phyloP scores from a whole-genome alignment of 1,284 basidiomycete species.

The Hemileia vastatrix region DNA sequence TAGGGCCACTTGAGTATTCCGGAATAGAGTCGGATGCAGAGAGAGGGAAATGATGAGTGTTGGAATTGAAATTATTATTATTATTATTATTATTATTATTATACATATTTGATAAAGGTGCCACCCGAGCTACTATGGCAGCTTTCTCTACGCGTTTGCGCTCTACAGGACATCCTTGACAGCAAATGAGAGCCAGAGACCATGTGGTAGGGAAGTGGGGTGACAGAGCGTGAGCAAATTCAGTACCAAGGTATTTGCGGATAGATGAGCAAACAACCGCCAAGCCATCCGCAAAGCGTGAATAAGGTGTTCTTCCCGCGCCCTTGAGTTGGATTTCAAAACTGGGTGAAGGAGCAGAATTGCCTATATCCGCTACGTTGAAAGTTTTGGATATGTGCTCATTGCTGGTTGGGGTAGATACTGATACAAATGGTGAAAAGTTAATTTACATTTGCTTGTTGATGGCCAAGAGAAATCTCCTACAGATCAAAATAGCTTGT shows the following conservation, averaged over 20 bases:
- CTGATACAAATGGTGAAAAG: neutral
- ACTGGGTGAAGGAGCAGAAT: too few relatives aligned
- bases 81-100: too few relatives aligned
- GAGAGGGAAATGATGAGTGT: too few relatives aligned
- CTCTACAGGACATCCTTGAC: constrained; percentile 63
- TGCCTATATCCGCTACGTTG: neutral
- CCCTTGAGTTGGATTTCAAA: constrained; percentile 41
- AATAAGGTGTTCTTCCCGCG: constrained; percentile 41
- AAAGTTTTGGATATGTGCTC: neutral
- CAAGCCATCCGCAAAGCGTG: constrained; percentile 41
- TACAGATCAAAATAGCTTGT: constrained; percentile 60
- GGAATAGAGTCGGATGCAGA: too few relatives aligned
- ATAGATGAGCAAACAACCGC: constrained; percentile 37
- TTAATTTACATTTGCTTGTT: constrained; percentile 20
- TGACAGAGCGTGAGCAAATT: neutral
- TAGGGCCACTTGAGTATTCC: too few relatives aligned
- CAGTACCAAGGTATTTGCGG: constrained; percentile 34
- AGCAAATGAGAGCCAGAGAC: constrained; percentile 66
- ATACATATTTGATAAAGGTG: constrained; percentile 80
- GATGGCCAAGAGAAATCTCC: constrained; percentile 4
- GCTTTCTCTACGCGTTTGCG: constrained; percentile 73
- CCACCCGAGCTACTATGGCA: constrained; percentile 70
- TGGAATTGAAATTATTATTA: too few relatives aligned
- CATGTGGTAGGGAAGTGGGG: constrained; percentile 78
- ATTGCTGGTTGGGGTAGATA: neutral